Evolutionary conservation across 225 moss, liverwort and hornwort species (phyloP), one percentile per base, ranked within the genome.

Genomic region (Pseudoscleropodium purum): DNA sequence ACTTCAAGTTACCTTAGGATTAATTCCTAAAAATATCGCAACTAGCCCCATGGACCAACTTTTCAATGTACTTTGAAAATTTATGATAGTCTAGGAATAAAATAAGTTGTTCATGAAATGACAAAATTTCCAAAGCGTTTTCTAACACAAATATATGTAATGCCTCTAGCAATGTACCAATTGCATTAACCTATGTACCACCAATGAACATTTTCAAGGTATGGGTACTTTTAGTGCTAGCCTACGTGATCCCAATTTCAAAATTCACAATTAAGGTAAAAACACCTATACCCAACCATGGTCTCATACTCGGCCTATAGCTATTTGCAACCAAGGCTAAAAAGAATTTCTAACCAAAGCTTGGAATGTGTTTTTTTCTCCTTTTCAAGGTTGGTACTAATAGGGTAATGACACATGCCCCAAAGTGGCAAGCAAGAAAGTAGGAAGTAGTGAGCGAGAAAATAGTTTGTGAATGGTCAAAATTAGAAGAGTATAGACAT

Each of bases 1-100:
- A 2, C 5, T 36, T 23, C 13, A 54, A 18, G 1, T 54, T 8
- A 2, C 1, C 14, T 77, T 24, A 36, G 36, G 12, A 23, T 36
- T 23, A 36, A 15, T 0, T 9, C 0, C 0, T 3, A 8, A 77
- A 76, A 77, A 76, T 0, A 0, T 13, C 1, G 12, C 0, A 14
- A 1, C 5, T 14, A 77, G 1, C 33, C 14, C 13, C 0, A 13
- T 0, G 0, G 0, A 5, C 21, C 34, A 51, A 33, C 3, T 54
- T 52, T 36, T 13, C 3, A 33, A 0, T 78, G 1, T 36, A 7
- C 4, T 36, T 23, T 52, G 8, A 23, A 24, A 24, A 54, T 3
- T 0, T 52, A 0, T 23, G 1, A 36, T 15, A 34, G 23, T 8
- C 37, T 23, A 8, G 2, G 14, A 1, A 2, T 34, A 54, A 78